Base-by-base conservation (phyloP, 2,329 filamentous ascomycete genomes). In the Alternaria sp. region DNA sequence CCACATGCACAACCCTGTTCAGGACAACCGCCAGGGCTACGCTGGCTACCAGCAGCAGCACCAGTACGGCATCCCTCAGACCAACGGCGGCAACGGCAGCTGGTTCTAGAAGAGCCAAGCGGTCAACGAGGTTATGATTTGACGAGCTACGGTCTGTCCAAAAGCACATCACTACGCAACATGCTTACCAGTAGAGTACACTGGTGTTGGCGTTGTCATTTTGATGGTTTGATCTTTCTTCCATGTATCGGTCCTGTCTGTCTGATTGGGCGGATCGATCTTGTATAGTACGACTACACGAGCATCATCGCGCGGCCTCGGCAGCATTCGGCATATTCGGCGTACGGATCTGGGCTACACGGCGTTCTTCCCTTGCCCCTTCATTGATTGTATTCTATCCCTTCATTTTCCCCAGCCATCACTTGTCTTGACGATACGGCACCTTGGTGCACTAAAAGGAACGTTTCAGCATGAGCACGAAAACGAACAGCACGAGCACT, bases 61-160 rank as follows among this genome's bases (percentile, higher is more conserved):
- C 59, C 71, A 73, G 65, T 78, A 79, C 80, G 72, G 75, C 54
- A 53, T 66, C 80, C 20, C 65, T 64, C 47, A 63, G 26, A 8
- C 56, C 41, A 63, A 63, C 12, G 49, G 55, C 21, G 49, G 55
- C 14, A 57, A 63, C 23, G 61, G 61, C 26, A 54, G 44, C n/a
- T 63, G 61, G 61, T 63, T 63, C 37, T 63, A 63, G 47, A 41
- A 46, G 18, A 41, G 44, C 53, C 55, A 61, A 61, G 65, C 58
- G 55, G 55, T 59, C 71, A 67, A 87, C 72, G 85, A 86, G 71
- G 79, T 82, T 64, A 82, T 81, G 67, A 85, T 83, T 66, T 86
- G 14, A 83, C 85, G 60, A 87, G 84, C 73, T 84, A 87, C 74
- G 75, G 74, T 73, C 66, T 64, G 65, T 64, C 60, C 51, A 64